Base-by-base conservation (phyloP, 2,329 filamentous ascomycete genomes). In the Seiridium cupressi region DNA sequence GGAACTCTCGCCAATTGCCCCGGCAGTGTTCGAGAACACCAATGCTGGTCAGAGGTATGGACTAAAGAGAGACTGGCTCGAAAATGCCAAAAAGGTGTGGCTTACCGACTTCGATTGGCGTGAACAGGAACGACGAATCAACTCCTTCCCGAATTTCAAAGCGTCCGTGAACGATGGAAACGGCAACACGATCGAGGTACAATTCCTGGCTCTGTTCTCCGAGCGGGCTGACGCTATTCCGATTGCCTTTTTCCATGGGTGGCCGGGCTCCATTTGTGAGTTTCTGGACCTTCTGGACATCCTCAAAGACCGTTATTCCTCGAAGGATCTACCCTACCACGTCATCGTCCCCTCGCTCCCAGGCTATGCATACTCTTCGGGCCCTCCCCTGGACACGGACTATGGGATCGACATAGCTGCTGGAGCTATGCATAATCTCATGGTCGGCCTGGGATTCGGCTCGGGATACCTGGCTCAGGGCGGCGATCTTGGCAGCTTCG, bases 161-260 rank as follows among this genome's bases (percentile, higher is more conserved):
- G 66, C 73, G 0, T 60, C 44, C 4, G 36, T 58, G 31, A 18
- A 67, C 0, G 72, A 83, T 48, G 9, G 7, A 1, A 66, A 73
- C 2, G 61, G 64, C 7, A 64, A 67, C 9, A 66, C 64, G 1
- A 73, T 79, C 59, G 67, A 74, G 3, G 72, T 86, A 46, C 83
- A 86, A 65, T 87, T 87, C 65, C 68, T 76, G 1, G 84, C 77
- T 0, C 72, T 87, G 0, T 87, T 86, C 69, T 86, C 84, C 0
- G 64, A 74, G 44, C 79, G 77, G 18, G 47, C 69, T 1, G 75
- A 81, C 61, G 84, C 84, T 0, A 73, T 81, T 1, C 84, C 84
- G 0, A 63, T 86, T 8, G 64, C 78, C 3, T 73, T 84, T 9
- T 66, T 82, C n/a, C 83, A 86, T 62, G 84, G 84, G 51, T 86